Evolutionary conservation across 352 stramenopile species (phyloP), one percentile per base, ranked within the genome.

Genomic region (Elongisporangium anandrum): DNA sequence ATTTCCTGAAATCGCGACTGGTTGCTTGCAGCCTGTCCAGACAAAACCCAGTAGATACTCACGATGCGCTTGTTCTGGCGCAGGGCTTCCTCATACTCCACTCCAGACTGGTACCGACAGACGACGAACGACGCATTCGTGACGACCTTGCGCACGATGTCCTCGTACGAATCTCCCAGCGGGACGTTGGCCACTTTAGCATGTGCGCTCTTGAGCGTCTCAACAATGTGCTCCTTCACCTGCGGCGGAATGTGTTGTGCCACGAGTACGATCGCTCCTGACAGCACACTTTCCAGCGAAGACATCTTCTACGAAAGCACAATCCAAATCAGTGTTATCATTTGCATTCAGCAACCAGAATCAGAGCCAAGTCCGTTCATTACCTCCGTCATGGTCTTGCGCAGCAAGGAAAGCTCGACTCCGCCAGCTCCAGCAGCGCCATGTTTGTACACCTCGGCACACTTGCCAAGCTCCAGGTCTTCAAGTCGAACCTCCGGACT

Each of bases 131-230:
- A 88, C 21, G 84, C 84, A 61, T 91, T 91, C 26, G 76, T 66
- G 9, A 95, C 81, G 51, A 90, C 81, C 57, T 92, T 90, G 20
- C 70, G 65, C 52, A 92, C 81, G 59, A 92, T 89, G 13, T 94
- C 81, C 21, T 81, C 54, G 57, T 92, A 92, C 52, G 81, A 86
- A 16, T 85, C 72, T 2, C 78, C 73, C 22, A 90, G 69, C 9
- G 84, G 75, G 3, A 94, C 84, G 63, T 85, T 90, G 7, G 86
- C 86, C 23, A 92, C 86, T 60, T 94, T 91, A 13, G 84, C 84
- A 57, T 91, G 79, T 2, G 79, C 81, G 6, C 65, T 59, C 52
- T 91, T 90, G 39, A 92, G 73, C 53, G 86, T 70, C 9, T 91
- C 79, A 0, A 72, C 68, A 50, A 94, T 61, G n/a, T 70, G 77